Conservation (phyloP, 2,329 filamentous ascomycete species). For the Diplodia mutila region DNA sequence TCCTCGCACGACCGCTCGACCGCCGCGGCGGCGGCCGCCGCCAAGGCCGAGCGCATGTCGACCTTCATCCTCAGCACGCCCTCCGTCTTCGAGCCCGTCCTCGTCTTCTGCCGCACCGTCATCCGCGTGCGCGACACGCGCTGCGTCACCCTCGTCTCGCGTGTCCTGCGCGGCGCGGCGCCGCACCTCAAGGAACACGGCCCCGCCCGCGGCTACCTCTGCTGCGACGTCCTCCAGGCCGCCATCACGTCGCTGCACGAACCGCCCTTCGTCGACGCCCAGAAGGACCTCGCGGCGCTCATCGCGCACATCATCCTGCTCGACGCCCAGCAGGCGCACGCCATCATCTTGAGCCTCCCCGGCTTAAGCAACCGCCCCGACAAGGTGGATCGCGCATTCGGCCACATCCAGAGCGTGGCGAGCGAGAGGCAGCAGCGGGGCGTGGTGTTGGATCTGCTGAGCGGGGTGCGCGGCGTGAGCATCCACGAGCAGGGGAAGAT, state of each 20-base stretch:
- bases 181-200: slow-evolving; percentile 68
- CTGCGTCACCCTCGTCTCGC: slow-evolving; percentile 82
- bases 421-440: slow-evolving; percentile 76
- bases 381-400: slow-evolving; percentile 64
- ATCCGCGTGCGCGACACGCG: slow-evolving; percentile 88
- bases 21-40: slow-evolving; percentile 27
- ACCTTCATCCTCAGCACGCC: slow-evolving; percentile 81
- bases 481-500: slow-evolving; percentile 94
- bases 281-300: slow-evolving; percentile 85
- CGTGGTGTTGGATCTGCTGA: slow-evolving; percentile 80
- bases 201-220: slow-evolving; percentile 84
- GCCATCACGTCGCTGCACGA: slow-evolving; percentile 91
- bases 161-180: slow-evolving; percentile 83
- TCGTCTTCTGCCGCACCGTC: slow-evolving; percentile 89
- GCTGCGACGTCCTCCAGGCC: slow-evolving; percentile 83
- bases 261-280: slow-evolving; percentile 93
- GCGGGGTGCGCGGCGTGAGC: slow-evolving; percentile 85
- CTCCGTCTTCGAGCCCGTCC: slow-evolving; percentile 80
- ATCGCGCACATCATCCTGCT: slow-evolving; percentile 84
- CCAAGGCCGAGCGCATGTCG: slow-evolving; percentile 65
- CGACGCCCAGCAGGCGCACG: slow-evolving; percentile 66
- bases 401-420: slow-evolving; percentile 41
- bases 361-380: slow-evolving; percentile 64
- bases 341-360: slow-evolving; percentile 78
- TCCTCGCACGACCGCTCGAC: background rate